phyloP scores from a whole-genome alignment of 148 eudicot genomes.

The Arbutus unedo region DNA sequence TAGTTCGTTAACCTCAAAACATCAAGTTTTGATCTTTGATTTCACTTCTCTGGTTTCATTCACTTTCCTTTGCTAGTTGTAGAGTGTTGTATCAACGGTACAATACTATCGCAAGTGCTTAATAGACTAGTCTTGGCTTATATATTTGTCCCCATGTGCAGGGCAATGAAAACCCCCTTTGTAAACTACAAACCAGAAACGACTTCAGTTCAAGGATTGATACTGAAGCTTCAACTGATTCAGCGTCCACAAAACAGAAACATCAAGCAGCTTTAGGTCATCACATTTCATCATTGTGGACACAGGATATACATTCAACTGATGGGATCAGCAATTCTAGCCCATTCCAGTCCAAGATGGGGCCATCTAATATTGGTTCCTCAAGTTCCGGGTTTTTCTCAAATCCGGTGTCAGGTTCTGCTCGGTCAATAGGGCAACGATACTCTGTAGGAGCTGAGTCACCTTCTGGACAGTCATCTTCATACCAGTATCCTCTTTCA shows the following conservation, averaged over 20 bases:
- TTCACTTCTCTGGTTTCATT: neutral
- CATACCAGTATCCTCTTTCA: constrained; percentile 43
- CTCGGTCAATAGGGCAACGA: constrained; percentile 40
- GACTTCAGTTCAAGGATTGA: constrained; percentile 45
- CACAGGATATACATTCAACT: constrained; percentile 35
- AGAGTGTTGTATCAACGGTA: neutral
- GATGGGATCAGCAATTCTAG: constrained; percentile 26
- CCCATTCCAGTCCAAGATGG: constrained; percentile 36
- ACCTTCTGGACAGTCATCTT: constrained; percentile 35
- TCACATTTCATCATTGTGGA: constrained; percentile 41
- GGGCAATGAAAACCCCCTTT: constrained; percentile 41
- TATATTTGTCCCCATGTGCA: constrained; percentile 26
- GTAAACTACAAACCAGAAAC: constrained; percentile 34
- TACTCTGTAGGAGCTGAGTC: constrained; percentile 25
- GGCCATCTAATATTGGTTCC: constrained; percentile 30
- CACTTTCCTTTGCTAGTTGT: neutral
- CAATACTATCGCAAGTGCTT: neutral
- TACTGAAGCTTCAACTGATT: constrained; percentile 48
- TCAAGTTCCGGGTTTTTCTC: constrained; percentile 20
- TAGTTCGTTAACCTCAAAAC: neutral
- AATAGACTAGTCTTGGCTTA: constrained; percentile 11
- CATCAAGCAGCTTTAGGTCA: constrained; percentile 41
- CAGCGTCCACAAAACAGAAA: constrained; percentile 40
- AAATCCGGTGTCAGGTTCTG: constrained; percentile 31
- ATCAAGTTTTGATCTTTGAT: neutral